A percentile compares a stretch with the other conserved stretches of the same genome.
phyloP scores from a whole-genome alignment of 2,329 filamentous ascomycete species.

The Colletotrichum brevisporum region DNA sequence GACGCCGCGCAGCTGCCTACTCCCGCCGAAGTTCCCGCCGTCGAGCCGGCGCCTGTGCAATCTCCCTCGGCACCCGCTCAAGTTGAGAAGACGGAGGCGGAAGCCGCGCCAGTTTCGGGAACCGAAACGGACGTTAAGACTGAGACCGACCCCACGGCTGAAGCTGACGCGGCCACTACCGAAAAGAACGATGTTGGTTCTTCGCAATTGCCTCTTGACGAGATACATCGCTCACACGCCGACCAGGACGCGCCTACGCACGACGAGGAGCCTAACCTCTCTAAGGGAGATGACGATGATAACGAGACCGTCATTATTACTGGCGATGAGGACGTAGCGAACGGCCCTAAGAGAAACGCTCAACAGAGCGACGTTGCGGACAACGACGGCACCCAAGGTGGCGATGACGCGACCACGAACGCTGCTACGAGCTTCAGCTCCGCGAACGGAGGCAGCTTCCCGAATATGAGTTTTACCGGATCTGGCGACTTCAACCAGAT shows the following conservation, averaged over 20 bases:
- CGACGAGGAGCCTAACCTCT: conserved; percentile 18
- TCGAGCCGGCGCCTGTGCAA: conserved; percentile 37
- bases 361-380: conserved; percentile 40
- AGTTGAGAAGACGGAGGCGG: conserved; percentile 9
- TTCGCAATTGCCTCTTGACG: background rate
- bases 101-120: conserved; percentile 1
- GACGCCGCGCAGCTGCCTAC: conserved; percentile 46
- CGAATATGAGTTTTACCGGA: conserved; percentile 72
- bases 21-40: conserved; percentile 41
- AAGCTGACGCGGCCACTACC: conserved; percentile 15
- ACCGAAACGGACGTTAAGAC: background rate
- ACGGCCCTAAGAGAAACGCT: background rate
- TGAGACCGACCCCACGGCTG: background rate
- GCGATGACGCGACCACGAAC: conserved; percentile 44
- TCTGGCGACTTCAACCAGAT: conserved; percentile 79
- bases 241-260: conserved; percentile 24
- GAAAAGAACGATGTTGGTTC: conserved; percentile 14
- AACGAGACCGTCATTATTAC: conserved; percentile 39
- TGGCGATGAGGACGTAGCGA: conserved; percentile 34
- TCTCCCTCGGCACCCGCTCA: background rate
- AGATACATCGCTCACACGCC: conserved; percentile 2
- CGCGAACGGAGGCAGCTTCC: conserved; percentile 63
- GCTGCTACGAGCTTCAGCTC: conserved; percentile 53
- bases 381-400: conserved; percentile 42
- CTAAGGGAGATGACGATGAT: conserved; percentile 37